Conservation (phyloP, 345 rosid species). For the Citrus maxima region DNA sequence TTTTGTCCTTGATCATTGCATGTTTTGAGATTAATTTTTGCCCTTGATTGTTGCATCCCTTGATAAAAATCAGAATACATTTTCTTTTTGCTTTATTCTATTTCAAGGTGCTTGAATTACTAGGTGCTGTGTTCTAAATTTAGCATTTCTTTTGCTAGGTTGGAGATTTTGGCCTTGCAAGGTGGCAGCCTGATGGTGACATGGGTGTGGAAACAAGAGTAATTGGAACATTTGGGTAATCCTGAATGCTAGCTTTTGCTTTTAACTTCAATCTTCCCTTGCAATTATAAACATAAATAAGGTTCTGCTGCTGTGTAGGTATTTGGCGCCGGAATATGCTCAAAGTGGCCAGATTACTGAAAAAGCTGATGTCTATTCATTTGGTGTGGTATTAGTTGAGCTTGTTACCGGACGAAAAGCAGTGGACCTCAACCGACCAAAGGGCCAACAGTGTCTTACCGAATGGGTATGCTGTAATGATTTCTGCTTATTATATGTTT, state of each 20-base stretch:
- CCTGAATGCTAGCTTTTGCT: slow-evolving; percentile 12
- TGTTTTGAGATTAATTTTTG: background rate
- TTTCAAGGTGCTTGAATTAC: background rate
- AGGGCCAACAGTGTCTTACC: slow-evolving; percentile 96
- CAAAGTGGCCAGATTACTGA: slow-evolving; percentile 98
- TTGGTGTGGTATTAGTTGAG: slow-evolving; percentile 94
- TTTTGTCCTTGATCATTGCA: background rate
- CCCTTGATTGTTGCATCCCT: background rate
- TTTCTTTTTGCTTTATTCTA: background rate
- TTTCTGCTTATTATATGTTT: slow-evolving; percentile 4
- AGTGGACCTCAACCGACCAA: slow-evolving; percentile 82
- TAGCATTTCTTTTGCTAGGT: slow-evolving; percentile 45
- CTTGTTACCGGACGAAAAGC: slow-evolving; percentile 97
- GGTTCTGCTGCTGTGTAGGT: slow-evolving; percentile 46
- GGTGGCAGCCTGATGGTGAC: slow-evolving; percentile 99
- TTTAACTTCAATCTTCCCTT: background rate
- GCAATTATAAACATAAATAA: background rate
- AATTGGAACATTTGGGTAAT: slow-evolving; percentile 97
- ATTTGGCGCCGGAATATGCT: slow-evolving; percentile 98
- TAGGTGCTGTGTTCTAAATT: background rate
- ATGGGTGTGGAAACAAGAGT: slow-evolving; percentile 93
- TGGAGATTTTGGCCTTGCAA: slow-evolving; percentile 98
- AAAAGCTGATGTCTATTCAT: slow-evolving; percentile 96
- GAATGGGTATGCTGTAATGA: slow-evolving; percentile 72
- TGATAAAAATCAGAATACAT: background rate